Evolutionary conservation across 75 land plant genomes (phyloP), one percentile per base, ranked within the genome.

Genomic region (Pinus tabuliformis): DNA sequence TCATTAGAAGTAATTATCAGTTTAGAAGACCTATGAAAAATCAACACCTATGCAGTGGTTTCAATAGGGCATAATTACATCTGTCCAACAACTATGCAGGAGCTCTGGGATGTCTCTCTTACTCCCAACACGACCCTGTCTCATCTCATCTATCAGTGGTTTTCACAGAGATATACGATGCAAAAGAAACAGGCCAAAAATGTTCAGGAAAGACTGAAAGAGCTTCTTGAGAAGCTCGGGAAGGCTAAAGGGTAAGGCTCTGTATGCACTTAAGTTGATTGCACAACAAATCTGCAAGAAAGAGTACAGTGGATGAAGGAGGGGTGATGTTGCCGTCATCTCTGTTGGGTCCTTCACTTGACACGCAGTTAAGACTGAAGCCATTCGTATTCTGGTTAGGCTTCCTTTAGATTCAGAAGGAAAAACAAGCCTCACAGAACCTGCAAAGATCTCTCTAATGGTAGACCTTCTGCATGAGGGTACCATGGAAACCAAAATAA

Each of bases 41-140:
- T 26, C 26, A 26, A 26, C 26, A 26, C 93, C 78, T 56, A 84
- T 88, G 73, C 86, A 78, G 72, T 93, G 96, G 96, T 77, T 93
- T 79, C 72, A 80, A 22, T 84, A 74, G 91, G 93, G 62, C 90
- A 86, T 24, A 88, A 86, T 18, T 56, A 54, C 76, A 79, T 79
- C 18, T 81, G 83, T 58, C 84, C 81, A n/a, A 73, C 77, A n/a
- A 79, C 84, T 14, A 74, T 77, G 83, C 75, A 73, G 58, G 75
- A 73, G 75, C 75, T 73, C 33, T 73, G 75, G 75, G 75, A 73
- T 26, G 62, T 52, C 37, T 73, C 75, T 5, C 58, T 73, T 59
- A 76, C 77, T 36, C 77, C 77, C 15, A 76, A 76, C 22, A 59
- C 21, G 24, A 63, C 77, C 75, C 70, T 76, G 9, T 60, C 18